Conservation (phyloP, 768 basidiomycete species). For the Phylloporus scabripes region DNA sequence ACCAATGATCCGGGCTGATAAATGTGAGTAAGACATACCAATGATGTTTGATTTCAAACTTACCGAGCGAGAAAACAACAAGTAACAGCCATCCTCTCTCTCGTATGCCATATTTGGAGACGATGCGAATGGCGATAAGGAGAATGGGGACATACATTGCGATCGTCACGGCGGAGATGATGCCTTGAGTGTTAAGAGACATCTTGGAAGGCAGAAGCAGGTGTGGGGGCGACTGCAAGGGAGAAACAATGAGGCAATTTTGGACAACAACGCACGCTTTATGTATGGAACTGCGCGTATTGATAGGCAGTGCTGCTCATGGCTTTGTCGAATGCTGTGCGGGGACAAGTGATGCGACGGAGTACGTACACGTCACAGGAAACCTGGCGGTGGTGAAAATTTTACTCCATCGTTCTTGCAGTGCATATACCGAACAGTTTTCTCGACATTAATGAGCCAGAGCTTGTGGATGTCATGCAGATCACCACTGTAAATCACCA, state of each 20-base stretch:
- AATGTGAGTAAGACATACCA: conserved; percentile 3
- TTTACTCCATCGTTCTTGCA: too few relatives aligned
- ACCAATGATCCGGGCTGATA: conserved; percentile 51
- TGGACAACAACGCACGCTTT: conserved; percentile 12
- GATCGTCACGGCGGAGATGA: conserved; percentile 56
- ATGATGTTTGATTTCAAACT: conserved; percentile 17
- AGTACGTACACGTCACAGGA: too few relatives aligned
- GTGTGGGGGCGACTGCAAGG: not conserved
- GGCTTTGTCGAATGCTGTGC: conserved; percentile 7
- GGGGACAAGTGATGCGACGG: too few relatives aligned
- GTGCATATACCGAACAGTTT: too few relatives aligned
- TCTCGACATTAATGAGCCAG: too few relatives aligned
- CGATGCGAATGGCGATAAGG: conserved; percentile 39
- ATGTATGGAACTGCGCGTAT: conserved; percentile 5
- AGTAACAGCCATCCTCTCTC: conserved; percentile 67
- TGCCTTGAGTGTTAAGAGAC: conserved; percentile 38
- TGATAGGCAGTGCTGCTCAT: conserved; percentile 17
- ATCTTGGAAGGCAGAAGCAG: conserved; percentile 18
- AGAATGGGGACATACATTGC: conserved; percentile 56
- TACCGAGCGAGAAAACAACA: conserved; percentile 54
- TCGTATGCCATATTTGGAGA: conserved; percentile 50
- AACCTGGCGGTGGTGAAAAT: too few relatives aligned
- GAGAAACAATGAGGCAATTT: not conserved
- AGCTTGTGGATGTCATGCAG: too few relatives aligned
- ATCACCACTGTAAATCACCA: too few relatives aligned